Evolutionary conservation across 345 rosid genomes (phyloP).

Genomic region (Rhodamnia argentea): DNA sequence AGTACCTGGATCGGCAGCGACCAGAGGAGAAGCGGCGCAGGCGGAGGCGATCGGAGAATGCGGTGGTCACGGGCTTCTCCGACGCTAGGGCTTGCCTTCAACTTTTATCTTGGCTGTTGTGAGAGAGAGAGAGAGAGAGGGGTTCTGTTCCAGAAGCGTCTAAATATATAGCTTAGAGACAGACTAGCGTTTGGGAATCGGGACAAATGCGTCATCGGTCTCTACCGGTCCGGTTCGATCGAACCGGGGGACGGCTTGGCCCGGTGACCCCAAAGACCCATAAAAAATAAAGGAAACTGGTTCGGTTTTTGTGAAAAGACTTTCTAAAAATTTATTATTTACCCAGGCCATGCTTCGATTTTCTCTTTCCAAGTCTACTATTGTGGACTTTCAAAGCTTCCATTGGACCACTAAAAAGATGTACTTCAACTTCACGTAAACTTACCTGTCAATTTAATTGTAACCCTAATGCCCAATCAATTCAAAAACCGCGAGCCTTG

Average conservation of each 20-base stretch:
- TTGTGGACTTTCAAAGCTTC: background rate
- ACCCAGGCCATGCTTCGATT: background rate
- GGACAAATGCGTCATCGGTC: background rate
- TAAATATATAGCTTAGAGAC: background rate
- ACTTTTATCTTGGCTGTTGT: background rate
- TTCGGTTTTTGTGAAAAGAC: background rate
- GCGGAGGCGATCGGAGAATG: background rate
- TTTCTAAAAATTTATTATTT: background rate
- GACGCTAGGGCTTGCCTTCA: background rate
- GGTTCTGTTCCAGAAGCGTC: background rate
- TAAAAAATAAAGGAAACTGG: background rate
- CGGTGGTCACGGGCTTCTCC: background rate
- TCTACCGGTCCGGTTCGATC: background rate
- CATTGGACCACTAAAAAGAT: background rate
- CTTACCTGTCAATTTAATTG: background rate
- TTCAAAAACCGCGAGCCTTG: fast-evolving
- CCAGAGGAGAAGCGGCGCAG: background rate
- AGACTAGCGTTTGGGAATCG: background rate
- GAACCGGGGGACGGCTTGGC: background rate
- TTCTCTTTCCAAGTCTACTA: background rate
- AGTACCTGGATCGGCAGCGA: background rate
- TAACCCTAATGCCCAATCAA: fast-evolving
- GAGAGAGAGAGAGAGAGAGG: background rate
- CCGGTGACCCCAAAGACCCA: background rate
- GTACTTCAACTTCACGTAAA: background rate